Evolutionary conservation across 306 rosid genomes (phyloP), one percentile per base, ranked within the genome.

Genomic region (Dalbergia cochinchinensis): DNA sequence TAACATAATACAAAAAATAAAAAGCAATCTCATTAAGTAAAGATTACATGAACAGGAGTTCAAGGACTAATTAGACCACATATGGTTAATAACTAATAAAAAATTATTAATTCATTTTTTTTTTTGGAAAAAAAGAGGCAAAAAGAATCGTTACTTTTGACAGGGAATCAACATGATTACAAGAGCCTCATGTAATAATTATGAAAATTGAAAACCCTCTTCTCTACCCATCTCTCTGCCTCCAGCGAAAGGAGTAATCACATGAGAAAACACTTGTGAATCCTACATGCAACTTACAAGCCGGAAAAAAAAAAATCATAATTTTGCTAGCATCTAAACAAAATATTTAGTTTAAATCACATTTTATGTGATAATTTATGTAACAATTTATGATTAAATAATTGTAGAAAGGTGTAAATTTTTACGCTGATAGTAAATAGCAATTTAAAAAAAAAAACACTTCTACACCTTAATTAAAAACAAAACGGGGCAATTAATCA

Each of bases 61-160:
- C 15, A 11, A 47, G 53, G n/a, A 47, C 53, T 0, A 47, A 47
- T 47, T 47, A 47, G 13, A 47, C 53, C 53, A 12, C 53, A 47
- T 4, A 47, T 47, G 53, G 53, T 47, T 47, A 47, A 47, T 47
- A 47, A 12, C 10, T 47, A 12, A 11, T 47, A 12, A 12, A 47
- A 47, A 47, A 12, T 1, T 1, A 47, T 10, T 47, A n/a, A n/a
- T n/a, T n/a, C n/a, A 47, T 7, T 47, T 11, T 0, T 47, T 7
- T 3, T 6, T 6, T 44, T 7, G 11, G 11, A 11, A 47, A 10
- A 47, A 11, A 15, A 39, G 9, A 4, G 19, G 22, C 19, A 35
- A 14, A n/a, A n/a, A 77, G 26, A 68, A 20, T 65, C 22, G 58
- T 10, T 22, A 11, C 67, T 66, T 77, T 65, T 20, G 16, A 22